Evolutionary conservation across 208 protist species (phyloP), one percentile per base, ranked within the genome.

Genomic region (Crithidia thermophila): DNA sequence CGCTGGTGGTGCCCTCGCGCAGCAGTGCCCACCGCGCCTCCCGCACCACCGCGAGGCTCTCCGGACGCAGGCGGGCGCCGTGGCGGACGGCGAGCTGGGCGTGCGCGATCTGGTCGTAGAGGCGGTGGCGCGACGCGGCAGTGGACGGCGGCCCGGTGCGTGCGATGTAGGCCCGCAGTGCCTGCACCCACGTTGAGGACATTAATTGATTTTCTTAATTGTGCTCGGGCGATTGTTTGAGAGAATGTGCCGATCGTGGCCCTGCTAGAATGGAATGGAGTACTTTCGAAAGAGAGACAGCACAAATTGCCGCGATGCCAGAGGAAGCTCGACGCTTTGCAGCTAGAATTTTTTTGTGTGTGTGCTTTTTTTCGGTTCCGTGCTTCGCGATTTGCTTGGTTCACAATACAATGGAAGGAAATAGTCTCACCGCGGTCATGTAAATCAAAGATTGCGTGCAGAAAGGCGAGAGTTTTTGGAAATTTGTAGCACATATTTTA

Each of bases 11-110:
- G 63, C 78, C 79, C 31, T 75, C 61, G 13, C 66, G 75, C 61
- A 91, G 61, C 36, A 91, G 49, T 13, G 62, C 58, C 81, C 82
- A 87, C 5, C 85, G 77, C 46, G 76, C 52, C 58, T 82, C 67
- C 2, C 85, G 81, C 68, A 91, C 63, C 36, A 87, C 63, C 8
- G 63, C 36, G 8, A 91, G 67, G n/a, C 46, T 51, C 20, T 77
- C 47, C 4, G 53, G 37, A 4, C 55, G 46, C 56, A 77, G 52
- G n/a, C 49, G 64, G 18, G 67, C 56, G 13, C 74, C 77, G 11
- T 36, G 67, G 18, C 53, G 52, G 8, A 67, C 72, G 27, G 56
- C 31, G 14, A 91, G 66, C 51, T 91, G 85, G 0, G 63, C 65
- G 25, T 39, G 55, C 23, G 67, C 71, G 18, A 87, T 42, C 10